Percentiles rank a stretch among this genome's conserved stretches.
Evolutionary conservation across 2,329 filamentous ascomycete genomes (phyloP).

Genomic region (Corinectria fuckeliana): DNA sequence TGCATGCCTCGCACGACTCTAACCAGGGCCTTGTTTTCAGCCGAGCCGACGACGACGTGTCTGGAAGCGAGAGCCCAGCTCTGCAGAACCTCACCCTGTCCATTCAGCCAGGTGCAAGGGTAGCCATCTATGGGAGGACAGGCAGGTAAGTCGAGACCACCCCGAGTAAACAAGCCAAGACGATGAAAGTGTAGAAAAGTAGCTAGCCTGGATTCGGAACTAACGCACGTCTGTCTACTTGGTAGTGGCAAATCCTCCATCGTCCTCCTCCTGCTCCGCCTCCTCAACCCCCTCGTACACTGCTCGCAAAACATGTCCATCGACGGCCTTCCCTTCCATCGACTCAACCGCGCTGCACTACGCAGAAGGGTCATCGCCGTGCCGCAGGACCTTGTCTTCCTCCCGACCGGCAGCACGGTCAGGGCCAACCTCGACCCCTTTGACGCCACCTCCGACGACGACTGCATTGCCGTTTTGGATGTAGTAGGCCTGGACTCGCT

Average conservation of each 20-base stretch:
- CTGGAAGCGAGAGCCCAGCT: no score
- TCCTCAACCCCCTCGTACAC: conserved; percentile 45
- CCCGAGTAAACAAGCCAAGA: no score
- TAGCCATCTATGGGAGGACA: conserved; percentile 33
- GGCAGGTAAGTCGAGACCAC: conserved; percentile 36
- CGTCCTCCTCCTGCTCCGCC: conserved; percentile 46
- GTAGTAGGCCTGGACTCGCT: no score
- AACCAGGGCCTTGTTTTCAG: no score
- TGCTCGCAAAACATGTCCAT: conserved; percentile 43
- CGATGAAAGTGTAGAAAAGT: no score
- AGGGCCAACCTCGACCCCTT: conserved; percentile 49
- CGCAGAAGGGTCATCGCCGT: conserved; percentile 56
- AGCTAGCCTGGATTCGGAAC: no score
- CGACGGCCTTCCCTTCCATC: conserved; percentile 46
- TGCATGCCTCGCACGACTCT: no score
- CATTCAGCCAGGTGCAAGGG: conserved; percentile 29
- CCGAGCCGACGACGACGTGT: no score
- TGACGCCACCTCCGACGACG: conserved; percentile 32
- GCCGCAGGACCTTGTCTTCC: conserved; percentile 59
- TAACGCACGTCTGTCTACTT: no score
- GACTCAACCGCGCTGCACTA: conserved; percentile 48
- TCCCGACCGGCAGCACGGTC: conserved; percentile 42
- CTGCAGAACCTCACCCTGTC: conserved; percentile 11
- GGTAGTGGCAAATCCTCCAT: conserved; percentile 52
- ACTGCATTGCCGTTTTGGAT: conserved; percentile 41